Evolutionary conservation across 1,284 basidiomycete species (phyloP).

Genomic region (Heterobasidion occidentale): DNA sequence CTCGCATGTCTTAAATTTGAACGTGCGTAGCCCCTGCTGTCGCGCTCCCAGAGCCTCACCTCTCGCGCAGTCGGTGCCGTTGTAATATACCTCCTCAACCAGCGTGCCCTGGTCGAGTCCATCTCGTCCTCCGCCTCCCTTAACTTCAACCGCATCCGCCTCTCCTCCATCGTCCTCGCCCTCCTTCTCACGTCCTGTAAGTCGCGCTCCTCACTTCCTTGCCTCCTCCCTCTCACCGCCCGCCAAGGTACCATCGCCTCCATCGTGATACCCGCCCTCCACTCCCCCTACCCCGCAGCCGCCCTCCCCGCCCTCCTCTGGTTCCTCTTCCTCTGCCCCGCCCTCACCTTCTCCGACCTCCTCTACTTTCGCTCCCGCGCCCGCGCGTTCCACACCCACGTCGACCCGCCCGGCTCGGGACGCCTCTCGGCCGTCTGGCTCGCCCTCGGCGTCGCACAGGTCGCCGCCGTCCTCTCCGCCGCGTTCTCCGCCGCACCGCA

Average conservation of each 20-base stretch:
- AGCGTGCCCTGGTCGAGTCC: neutral
- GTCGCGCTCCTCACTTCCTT: neutral
- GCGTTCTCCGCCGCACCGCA: slow-evolving; percentile 5
- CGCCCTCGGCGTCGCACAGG: slow-evolving; percentile 8
- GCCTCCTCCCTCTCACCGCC: neutral
- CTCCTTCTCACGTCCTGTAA: neutral
- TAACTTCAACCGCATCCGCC: neutral
- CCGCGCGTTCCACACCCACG: neutral
- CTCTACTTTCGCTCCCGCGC: slow-evolving; percentile 6
- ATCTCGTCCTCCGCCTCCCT: neutral
- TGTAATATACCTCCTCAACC: neutral
- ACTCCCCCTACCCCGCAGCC: slow-evolving; percentile 6
- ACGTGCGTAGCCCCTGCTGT: neutral
- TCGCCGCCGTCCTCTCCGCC: slow-evolving; percentile 6
- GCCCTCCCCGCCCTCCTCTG: slow-evolving; percentile 9
- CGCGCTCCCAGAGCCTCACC: neutral
- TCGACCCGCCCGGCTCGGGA: neutral
- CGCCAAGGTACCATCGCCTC: neutral
- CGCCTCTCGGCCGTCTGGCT: slow-evolving; percentile 9
- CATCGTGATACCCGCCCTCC: slow-evolving; percentile 5
- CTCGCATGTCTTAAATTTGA: neutral
- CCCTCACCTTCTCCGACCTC: slow-evolving; percentile 4
- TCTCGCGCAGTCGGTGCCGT: neutral
- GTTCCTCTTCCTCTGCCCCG: slow-evolving; percentile 8
- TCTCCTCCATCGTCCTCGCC: neutral